Conservation (phyloP, 257 asterid genomes). For the Jaltomata sinuosa region DNA sequence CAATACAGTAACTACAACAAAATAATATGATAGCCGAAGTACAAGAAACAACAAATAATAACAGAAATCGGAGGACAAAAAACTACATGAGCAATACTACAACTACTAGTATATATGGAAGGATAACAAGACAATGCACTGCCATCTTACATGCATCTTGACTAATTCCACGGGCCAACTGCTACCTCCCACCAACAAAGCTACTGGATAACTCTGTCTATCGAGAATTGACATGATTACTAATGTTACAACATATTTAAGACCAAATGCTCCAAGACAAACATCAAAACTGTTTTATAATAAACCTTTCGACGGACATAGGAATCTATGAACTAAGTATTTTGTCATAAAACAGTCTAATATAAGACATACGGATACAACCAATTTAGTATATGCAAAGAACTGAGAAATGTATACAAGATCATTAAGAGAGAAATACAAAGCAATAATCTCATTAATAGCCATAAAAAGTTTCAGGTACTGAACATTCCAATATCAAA, state of each 20-base stretch:
- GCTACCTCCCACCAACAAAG: background rate
- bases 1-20: background rate
- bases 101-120: background rate
- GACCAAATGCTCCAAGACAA: background rate
- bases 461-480: background rate
- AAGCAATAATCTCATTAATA: background rate
- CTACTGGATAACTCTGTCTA: background rate
- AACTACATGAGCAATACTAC: background rate
- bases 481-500: background rate
- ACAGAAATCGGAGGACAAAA: background rate
- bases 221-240: background rate
- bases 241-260: background rate
- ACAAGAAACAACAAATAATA: background rate
- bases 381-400: background rate
- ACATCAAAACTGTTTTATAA: background rate
- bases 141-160: background rate
- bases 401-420: background rate
- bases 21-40: background rate
- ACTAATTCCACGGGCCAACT: background rate
- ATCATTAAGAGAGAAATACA: background rate
- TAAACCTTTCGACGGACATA: background rate
- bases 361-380: background rate
- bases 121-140: background rate
- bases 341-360: background rate
- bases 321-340: background rate